Percentiles rank a stretch among this genome's conserved stretches.
These are phyloP conservation scores for Vitis vinifera DNA, from an alignment of 164 flowering plant genomes.

Conservation along the genomic window DNA sequence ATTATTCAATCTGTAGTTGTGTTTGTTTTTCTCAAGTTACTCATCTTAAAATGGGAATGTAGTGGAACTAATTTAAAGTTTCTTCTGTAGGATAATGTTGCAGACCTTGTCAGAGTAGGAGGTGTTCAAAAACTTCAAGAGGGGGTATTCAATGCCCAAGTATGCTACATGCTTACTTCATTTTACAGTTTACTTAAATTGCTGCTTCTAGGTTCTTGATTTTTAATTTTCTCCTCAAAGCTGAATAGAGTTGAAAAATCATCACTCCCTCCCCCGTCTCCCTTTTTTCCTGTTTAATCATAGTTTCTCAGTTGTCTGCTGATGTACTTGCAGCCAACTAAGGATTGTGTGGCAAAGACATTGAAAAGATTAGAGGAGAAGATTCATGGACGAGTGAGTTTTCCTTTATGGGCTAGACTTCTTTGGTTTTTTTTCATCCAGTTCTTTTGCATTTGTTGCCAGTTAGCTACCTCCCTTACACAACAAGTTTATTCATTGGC, in stretches of 20 bases:
- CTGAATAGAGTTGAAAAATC: neutral
- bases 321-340: constrained; percentile 45
- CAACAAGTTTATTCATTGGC: no score
- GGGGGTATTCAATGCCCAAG: constrained; percentile 70
- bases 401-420: neutral
- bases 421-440: no score
- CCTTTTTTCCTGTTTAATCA: no score
- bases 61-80: constrained; percentile 2
- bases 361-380: constrained; percentile 74
- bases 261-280: neutral
- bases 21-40: neutral
- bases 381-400: constrained; percentile 64
- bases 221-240: no score
- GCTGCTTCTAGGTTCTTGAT: no score
- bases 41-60: neutral
- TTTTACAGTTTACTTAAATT: no score
- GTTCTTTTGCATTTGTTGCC: neutral
- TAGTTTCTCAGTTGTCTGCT: neutral
- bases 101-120: constrained; percentile 63
- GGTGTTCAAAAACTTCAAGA: constrained; percentile 72
- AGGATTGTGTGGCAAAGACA: constrained; percentile 77
- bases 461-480: neutral
- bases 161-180: constrained; percentile 17
- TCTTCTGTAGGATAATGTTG: constrained; percentile 57
- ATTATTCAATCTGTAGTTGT: neutral